phyloP scores from a whole-genome alignment of 139 green algal species.

The Zygnema cylindricum region DNA sequence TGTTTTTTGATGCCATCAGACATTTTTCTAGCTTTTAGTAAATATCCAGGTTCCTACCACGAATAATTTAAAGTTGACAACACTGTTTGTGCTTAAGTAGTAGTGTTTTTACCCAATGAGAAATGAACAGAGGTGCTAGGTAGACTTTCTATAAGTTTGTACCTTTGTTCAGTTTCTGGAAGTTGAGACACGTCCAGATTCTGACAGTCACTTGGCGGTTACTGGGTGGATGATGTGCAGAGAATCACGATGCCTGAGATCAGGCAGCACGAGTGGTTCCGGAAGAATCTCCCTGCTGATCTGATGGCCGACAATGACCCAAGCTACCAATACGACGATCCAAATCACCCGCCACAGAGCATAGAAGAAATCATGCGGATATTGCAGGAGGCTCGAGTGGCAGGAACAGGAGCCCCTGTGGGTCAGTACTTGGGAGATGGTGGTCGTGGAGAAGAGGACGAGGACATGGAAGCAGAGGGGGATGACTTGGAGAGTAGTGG shows the following conservation, averaged over 20 bases:
- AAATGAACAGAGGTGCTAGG: neutral
- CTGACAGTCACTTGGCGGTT: neutral
- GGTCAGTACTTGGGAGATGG: constrained; percentile 29
- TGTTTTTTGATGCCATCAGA: too few species aligned
- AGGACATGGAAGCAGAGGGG: constrained; percentile 53
- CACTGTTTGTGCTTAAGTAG: neutral
- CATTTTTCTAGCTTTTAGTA: too few species aligned
- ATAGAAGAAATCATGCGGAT: constrained; percentile 61
- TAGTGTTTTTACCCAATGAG: neutral
- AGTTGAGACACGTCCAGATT: neutral
- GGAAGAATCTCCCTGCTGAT: constrained; percentile 87
- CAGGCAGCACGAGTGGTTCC: constrained; percentile 86
- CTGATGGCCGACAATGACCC: constrained; percentile 62
- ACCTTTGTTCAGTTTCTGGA: neutral
- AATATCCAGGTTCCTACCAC: too few species aligned
- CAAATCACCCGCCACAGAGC: constrained; percentile 46
- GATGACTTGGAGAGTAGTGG: constrained; percentile 51
- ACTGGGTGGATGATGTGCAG: constrained; percentile 33
- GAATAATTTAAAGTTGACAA: too few species aligned
- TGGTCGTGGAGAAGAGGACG: constrained; percentile 35
- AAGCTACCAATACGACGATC: constrained; percentile 54
- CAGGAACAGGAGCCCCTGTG: neutral
- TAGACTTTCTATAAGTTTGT: neutral
- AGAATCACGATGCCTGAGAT: constrained; percentile 85
- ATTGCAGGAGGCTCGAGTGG: constrained; percentile 54